Percentiles rank a stretch among this genome's conserved stretches.
These are phyloP conservation scores for Lasiosphaeris hirsuta DNA, from an alignment of 495 filamentous ascomycete genomes.

Conservation along the genomic window DNA sequence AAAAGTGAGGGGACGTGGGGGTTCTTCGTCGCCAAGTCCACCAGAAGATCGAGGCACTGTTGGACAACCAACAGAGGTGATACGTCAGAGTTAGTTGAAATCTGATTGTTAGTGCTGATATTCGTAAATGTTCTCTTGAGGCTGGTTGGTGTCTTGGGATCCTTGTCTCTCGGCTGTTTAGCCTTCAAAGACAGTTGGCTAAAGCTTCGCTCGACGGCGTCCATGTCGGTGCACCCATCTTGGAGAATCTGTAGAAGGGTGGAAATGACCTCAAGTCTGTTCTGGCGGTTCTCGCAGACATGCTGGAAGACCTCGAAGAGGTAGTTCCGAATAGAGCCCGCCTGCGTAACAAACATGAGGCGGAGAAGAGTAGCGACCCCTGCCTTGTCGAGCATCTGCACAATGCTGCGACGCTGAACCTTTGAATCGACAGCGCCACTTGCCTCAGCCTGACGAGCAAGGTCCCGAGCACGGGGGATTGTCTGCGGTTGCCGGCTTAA, in stretches of 20 bases:
- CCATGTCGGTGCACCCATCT: conserved; percentile 88
- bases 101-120: conserved; percentile 45
- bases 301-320: conserved; percentile 83
- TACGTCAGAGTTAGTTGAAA: conserved; percentile 65
- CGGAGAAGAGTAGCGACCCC: conserved; percentile 91
- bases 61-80: conserved; percentile 94
- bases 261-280: conserved; percentile 90
- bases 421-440: conserved; percentile 47
- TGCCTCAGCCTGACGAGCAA: conserved; percentile 26
- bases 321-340: conserved; percentile 69
- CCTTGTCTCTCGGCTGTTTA: conserved; percentile 65
- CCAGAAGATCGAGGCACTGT: conserved; percentile 81
- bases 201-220: conserved; percentile 93
- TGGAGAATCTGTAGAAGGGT: conserved; percentile 92
- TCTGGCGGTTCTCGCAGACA: conserved; percentile 90
- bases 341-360: conserved; percentile 93
- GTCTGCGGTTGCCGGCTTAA: conserved; percentile 18
- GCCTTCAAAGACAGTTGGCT: conserved; percentile 86
- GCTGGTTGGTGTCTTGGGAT: conserved; percentile 73
- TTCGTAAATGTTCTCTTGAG: conserved; percentile 66
- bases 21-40: conserved; percentile 77
- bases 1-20: conserved; percentile 84
- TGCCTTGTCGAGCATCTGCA: conserved; percentile 95
- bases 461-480: conserved; percentile 27
- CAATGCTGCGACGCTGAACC: conserved; percentile 69